These are phyloP conservation scores for Grosmannia serpens DNA, from an alignment of 2,329 filamentous ascomycete species.

Conservation along the genomic window DNA sequence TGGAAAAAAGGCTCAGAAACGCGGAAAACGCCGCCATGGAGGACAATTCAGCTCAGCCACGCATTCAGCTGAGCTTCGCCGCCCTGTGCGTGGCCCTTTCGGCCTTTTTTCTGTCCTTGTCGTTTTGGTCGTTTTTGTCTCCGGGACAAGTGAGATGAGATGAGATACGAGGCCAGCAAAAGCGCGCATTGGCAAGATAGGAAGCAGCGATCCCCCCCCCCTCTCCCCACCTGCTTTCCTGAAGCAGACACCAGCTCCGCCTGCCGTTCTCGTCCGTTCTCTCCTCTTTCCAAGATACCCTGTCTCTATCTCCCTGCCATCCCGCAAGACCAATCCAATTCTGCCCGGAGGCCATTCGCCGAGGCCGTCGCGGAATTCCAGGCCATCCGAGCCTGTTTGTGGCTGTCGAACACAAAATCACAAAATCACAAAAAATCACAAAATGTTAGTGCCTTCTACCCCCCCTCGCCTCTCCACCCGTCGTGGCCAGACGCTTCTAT, in stretches of 20 bases:
- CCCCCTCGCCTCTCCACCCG: background rate
- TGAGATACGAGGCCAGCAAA: no score
- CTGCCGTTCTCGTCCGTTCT: background rate
- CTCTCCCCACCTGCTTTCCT: background rate
- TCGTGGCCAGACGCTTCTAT: slow-evolving; percentile 1
- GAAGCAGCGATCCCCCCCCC: background rate
- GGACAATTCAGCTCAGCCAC: no score
- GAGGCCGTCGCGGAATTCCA: background rate
- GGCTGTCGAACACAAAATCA: background rate
- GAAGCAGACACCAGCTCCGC: background rate
- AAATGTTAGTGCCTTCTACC: background rate
- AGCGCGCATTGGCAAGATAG: no score
- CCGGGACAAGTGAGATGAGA: no score
- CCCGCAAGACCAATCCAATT: background rate
- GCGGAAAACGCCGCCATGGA: no score
- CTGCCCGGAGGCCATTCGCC: background rate
- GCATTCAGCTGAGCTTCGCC: no score
- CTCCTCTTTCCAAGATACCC: background rate
- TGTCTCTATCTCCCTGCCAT: background rate
- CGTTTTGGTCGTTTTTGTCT: no score
- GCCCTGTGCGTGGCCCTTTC: no score
- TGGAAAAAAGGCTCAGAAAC: no score
- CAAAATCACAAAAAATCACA: no score
- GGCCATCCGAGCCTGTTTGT: background rate
- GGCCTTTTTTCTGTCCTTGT: no score